Conservation (phyloP, 495 filamentous ascomycete genomes). For the Aspergillus bridgeri region DNA sequence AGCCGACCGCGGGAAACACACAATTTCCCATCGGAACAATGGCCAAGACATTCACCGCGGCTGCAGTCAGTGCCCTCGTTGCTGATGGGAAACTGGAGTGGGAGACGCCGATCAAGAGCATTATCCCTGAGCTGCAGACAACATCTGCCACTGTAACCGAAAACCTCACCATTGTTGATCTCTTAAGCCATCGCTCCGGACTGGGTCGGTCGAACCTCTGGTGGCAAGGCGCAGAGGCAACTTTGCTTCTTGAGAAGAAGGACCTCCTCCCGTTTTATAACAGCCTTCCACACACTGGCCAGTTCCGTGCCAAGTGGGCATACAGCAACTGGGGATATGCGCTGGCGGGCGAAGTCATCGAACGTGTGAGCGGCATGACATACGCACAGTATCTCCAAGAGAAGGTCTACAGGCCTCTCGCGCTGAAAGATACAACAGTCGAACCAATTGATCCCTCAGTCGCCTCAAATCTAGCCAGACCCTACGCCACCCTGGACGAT, state of each 20-base stretch:
- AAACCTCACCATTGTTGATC: not conserved
- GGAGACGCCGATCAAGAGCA: not conserved
- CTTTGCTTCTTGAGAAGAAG: not conserved
- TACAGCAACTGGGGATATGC: conserved; percentile 4
- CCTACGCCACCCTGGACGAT: not conserved
- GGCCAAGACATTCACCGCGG: not conserved
- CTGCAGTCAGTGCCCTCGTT: not conserved
- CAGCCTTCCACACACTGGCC: not conserved
- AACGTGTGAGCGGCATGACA: not conserved
- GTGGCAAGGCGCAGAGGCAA: not conserved
- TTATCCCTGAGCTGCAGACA: not conserved
- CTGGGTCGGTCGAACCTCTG: not conserved
- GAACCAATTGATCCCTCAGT: not conserved
- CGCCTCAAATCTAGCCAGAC: not conserved
- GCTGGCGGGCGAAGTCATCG: not conserved
- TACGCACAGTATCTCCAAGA: not conserved
- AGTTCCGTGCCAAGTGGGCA: not conserved
- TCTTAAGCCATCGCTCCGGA: not conserved
- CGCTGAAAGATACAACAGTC: not conserved
- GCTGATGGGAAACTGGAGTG: not conserved
- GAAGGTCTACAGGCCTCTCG: not conserved
- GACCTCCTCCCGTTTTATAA: not conserved
- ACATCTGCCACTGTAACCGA: not conserved
- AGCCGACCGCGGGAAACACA: not conserved
- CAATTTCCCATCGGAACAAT: not conserved